Evolutionary conservation across 176 grass and related monocot genomes (phyloP), one percentile per base, ranked within the genome.

Genomic region (Raddia distichophylla): DNA sequence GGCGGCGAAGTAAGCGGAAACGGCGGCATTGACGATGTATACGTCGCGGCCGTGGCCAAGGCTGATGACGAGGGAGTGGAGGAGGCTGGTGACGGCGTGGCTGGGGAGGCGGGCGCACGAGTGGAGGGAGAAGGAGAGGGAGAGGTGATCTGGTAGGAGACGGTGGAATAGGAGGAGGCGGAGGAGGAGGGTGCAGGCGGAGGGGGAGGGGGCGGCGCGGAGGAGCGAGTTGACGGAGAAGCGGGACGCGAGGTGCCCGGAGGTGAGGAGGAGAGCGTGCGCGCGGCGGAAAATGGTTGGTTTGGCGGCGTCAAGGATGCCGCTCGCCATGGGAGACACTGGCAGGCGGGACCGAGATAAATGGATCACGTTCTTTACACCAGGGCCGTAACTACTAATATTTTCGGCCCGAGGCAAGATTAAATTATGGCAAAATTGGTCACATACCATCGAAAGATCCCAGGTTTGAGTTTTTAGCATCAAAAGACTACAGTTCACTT

Each of bases 111-210:
- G 60, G 75, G 80, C 10, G 73, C 80, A 67, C 50, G 73, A 10
- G 89, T 88, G 85, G 81, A 86, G 77, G 48, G 83, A 80, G 77
- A 91, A 86, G 77, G 86, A 87, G 48, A 78, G 68, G 57, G 84
- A 85, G 63, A 89, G 40, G 84, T 91, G 80, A 61, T 88, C 66
- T 34, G 74, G 83, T 10, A 37, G 71, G 83, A 86, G 10, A 22
- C 85, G 76, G 17, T 74, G 71, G 64, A 43, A 69, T 19, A 66
- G 62, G n/a, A 81, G 48, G 17, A 81, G 40, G 27, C 87, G 87
- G 11, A 78, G 87, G 65, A 86, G 66, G 17, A 85, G 42, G 11
- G 60, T 42, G 73, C 77, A 81, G 65, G 78, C 22, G 11, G 78
- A 72, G 57, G 87, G 83, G 33, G 3, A 45, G 15, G 42, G 51